Evolutionary conservation across 1,139 yeast genomes (phyloP), one percentile per base, ranked within the genome.

Genomic region (Hemisphaericaspora xylanilytica): DNA sequence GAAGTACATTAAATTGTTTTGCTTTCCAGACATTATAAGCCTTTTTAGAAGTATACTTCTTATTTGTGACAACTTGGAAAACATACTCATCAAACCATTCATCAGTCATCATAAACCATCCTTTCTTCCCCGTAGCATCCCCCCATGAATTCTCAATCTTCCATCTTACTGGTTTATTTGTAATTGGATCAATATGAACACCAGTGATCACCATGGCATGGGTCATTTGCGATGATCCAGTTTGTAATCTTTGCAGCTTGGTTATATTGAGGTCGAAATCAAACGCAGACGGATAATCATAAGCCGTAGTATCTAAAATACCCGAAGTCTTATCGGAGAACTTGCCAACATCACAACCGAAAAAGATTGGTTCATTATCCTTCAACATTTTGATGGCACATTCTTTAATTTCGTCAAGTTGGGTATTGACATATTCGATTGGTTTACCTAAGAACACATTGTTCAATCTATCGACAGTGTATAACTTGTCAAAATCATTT

Each of bases 101-200:
- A 55, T 85, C 94, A 16, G 92, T 79, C 95, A 87, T 85, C 43
- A 83, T 71, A 55, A 75, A 86, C 59, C 75, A 80, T 11, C 95
- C 95, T 52, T 83, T 82, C 38, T 73, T 73, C 45, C 95, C 95
- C 6, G 74, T 70, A 32, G 75, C 85, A 39, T 76, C 74, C 46
- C 95, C 95, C 95, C 95, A 86, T 3, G 94, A 84, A 65, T 86
- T 86, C 58, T 86, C 90, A 38, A 87, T 88, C 58, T 83, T 78
- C 80, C 90, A 86, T 56, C 95, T 75, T 10, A 79, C 64, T 8
- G 95, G 92, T 39, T 67, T 62, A 16, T 56, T 55, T 13, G 61
- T 47, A 13, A 43, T 39, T 7, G 64, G 59, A 42, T 70, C 66
- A 37, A 70, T 53, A 59, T 85, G 90, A 34, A 84, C 92, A 12